Base-by-base conservation (phyloP, 805 yeast species). In the Spathaspora sp. region DNA sequence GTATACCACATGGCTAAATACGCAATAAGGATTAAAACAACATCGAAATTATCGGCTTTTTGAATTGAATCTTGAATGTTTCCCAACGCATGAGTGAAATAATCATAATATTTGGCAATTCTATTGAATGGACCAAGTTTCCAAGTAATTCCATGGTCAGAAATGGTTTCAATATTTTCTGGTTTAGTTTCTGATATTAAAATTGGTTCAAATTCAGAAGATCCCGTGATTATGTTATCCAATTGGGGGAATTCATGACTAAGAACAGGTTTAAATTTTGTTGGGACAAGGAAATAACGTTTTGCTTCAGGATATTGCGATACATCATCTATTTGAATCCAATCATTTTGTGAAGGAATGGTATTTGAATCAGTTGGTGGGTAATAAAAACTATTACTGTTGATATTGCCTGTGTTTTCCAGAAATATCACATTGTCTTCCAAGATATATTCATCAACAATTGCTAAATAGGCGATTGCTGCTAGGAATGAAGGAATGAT, bases 1-100 rank as follows among this genome's bases (percentile, higher is more conserved):
- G 97, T 89, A 68, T 87, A 85, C 78, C 88, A 77, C 97, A 92
- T 91, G 46, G 96, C 96, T 26, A 82, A 60, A 67, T 93, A 93
- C 2, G 97, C 97, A 48, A 85, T 65, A 2, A 89, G 77, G 48
- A 94, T 85, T 52, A 92, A 76, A 12, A 83, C 82, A 40, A 92
- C 84, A 67, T 93, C 98, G 58, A 89, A 89, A 23, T 86, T 81
- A 59, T 92, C 97, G 16, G 97, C 94, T 54, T 87, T 85, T 48
- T 75, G 73, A 49, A 86, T 74, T 55, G 82, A 68, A 46, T 69
- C 73, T 48, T 70, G 60, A 16, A 83, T 61, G 55, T 73, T 79
- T 16, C 60, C 49, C 44, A 74, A 62, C 10, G 75, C 67, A 20
- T 73, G 66, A 35, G 70, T 67, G 44, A 78, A 62, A 57, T 82